phyloP scores from a whole-genome alignment of 108 stramenopile genomes.

The Mayamaea pseudoterrestris region DNA sequence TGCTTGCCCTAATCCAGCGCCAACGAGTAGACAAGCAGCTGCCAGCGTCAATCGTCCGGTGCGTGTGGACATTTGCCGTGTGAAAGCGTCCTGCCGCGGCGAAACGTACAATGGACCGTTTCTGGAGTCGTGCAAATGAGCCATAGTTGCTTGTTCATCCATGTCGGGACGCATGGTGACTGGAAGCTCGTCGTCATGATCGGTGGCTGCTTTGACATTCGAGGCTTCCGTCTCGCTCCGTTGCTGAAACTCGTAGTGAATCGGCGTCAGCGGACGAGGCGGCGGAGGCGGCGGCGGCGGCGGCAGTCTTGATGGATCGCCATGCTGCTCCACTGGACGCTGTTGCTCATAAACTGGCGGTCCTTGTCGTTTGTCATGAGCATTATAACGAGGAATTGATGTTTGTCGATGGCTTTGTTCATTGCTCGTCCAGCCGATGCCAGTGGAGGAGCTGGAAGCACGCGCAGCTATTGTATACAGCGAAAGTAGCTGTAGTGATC shows the following conservation, averaged over 20 bases:
- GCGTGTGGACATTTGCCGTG: slow-evolving; percentile 49
- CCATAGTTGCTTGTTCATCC: background rate
- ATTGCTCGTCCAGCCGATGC: too few species aligned
- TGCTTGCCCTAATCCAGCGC: slow-evolving; percentile 36
- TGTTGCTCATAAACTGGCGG: too few species aligned
- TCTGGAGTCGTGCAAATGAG: slow-evolving; percentile 15
- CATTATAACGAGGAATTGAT: too few species aligned
- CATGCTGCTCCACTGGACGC: too few species aligned
- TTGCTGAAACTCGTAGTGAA: slow-evolving; percentile 29
- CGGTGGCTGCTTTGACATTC: background rate
- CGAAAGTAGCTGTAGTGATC: too few species aligned
- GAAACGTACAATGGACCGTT: slow-evolving; percentile 26
- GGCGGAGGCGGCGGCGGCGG: background rate
- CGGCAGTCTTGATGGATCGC: background rate
- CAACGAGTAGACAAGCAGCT: too few species aligned
- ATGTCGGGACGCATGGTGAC: background rate
- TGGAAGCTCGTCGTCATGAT: background rate
- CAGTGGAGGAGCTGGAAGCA: too few species aligned
- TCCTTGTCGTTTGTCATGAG: too few species aligned
- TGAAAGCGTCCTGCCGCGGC: slow-evolving; percentile 54
- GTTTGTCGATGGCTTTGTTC: too few species aligned
- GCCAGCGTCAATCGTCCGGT: slow-evolving; percentile 38
- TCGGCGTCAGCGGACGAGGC: slow-evolving; percentile 9
- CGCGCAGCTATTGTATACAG: too few species aligned
- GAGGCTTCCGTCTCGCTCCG: background rate